Evolutionary conservation across 2,329 filamentous ascomycete species (phyloP), one percentile per base, ranked within the genome.

Genomic region (Cladobotryum protrusum): DNA sequence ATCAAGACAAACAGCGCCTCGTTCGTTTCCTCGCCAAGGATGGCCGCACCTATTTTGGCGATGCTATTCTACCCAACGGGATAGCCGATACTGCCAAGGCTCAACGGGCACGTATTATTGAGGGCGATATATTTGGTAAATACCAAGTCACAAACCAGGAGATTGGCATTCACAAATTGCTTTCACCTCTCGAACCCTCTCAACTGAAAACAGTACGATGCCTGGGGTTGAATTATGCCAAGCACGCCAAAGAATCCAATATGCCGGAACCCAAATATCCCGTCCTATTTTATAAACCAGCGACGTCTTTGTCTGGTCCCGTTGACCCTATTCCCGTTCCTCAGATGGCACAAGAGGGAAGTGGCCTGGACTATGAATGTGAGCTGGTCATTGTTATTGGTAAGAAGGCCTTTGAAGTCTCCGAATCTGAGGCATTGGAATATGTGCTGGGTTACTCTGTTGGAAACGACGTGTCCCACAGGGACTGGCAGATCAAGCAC

Each of bases 391-490:
- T 82, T 35, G 73, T 91, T 8, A 88, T 91, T 54, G 85, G 85
- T 19, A 85, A 83, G 65, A 71, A 77, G 52, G 85, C 82, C 52
- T 68, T 72, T 40, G 76, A 89, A 61, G 82, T 91, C 12, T 65
- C 80, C 1, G 83, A 87, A 67, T 72, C 73, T 1, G 67, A 79
- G 18, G 87, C 87, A 0, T 70, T 90, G n/a, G 71, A 83, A 47
- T 83, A 87, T 59, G 84, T 91, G 3, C 72, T 89, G 2, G 87
- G 87, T 5, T 91, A 90, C 62, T 75, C 82, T 2, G 78, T 87
- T 33, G 85, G 86, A 48, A 87, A 92, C 66, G 87, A 92, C 63
- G 78, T 92, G n/a, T 88, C 83, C 11, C 86, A 89, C 67, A 81
- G 87, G 37, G 85, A 88, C 56, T 90, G 85, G 83, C 85, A 89